These are phyloP conservation scores for Fusarium euwallaceae DNA, from an alignment of 2,329 filamentous ascomycete genomes.

Conservation along the genomic window DNA sequence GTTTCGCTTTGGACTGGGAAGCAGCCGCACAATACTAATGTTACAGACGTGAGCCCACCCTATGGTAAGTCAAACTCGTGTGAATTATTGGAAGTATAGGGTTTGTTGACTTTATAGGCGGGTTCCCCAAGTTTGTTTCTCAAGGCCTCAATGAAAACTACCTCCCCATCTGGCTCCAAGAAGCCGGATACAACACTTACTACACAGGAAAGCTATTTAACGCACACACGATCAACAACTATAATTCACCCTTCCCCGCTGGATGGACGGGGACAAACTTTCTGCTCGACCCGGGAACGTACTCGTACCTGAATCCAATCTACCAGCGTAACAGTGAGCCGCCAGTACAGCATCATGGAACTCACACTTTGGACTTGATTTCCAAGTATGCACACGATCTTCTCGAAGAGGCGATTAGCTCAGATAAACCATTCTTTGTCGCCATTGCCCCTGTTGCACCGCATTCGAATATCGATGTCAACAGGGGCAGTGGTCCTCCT, in stretches of 20 bases:
- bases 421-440: conserved; percentile 74
- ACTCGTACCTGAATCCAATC: conserved; percentile 63
- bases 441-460: conserved; percentile 75
- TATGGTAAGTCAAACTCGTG: conserved; percentile 56
- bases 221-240: conserved; percentile 71
- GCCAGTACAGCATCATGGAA: conserved; percentile 46
- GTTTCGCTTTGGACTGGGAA: conserved; percentile 76
- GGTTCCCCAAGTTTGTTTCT: conserved; percentile 74
- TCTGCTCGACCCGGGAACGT: conserved; percentile 54
- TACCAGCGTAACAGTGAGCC: conserved; percentile 59
- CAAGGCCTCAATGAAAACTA: conserved; percentile 77
- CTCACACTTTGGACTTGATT: conserved; percentile 68
- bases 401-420: conserved; percentile 69
- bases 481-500: conserved; percentile 1
- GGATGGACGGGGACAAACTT: conserved; percentile 67
- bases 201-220: conserved; percentile 83
- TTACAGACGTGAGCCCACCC: conserved; percentile 68
- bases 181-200: conserved; percentile 77
- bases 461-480: conserved; percentile 65
- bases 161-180: conserved; percentile 78
- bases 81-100: too few relatives aligned
- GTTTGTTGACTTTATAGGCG: conserved; percentile 46
- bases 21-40: conserved; percentile 78
- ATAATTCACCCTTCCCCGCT: conserved; percentile 66
- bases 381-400: conserved; percentile 70